Conservation (phyloP, 2,329 filamentous ascomycete genomes). For the Colletotrichum noveboracense region DNA sequence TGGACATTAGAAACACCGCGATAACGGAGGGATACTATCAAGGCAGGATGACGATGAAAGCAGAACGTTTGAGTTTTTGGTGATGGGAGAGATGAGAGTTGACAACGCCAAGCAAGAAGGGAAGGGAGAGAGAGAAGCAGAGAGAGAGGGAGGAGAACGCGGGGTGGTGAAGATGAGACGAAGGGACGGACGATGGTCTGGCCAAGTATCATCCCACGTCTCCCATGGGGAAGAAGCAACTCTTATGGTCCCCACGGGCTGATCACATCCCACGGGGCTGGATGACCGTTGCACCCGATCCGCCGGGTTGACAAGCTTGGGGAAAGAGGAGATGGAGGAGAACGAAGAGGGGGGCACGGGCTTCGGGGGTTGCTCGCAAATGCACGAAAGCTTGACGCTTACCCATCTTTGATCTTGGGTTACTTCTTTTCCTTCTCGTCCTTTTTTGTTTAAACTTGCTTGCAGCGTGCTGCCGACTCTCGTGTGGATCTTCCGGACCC, state of each 20-base stretch:
- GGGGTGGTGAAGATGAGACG: slow-evolving; percentile 1
- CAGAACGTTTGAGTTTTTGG: neutral
- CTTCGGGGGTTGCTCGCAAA: neutral
- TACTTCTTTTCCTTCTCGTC: neutral
- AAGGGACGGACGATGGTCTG: slow-evolving; percentile 6
- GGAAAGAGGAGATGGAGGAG: slow-evolving; percentile 14
- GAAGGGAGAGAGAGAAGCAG: neutral
- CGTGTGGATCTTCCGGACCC: neutral
- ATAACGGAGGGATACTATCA: neutral
- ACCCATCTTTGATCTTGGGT: slow-evolving; percentile 8
- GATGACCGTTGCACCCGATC: slow-evolving; percentile 8
- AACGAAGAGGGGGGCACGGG: neutral
- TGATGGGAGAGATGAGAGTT: neutral
- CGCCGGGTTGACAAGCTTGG: slow-evolving; percentile 4
- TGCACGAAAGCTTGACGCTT: slow-evolving; percentile 12
- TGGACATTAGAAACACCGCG: slow-evolving; percentile 30
- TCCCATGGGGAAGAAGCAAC: slow-evolving; percentile 20
- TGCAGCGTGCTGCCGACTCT: neutral
- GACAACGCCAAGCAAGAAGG: neutral
- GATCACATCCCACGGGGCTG: slow-evolving; percentile 13
- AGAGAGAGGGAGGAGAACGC: neutral
- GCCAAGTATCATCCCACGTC: slow-evolving; percentile 12
- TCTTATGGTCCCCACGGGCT: slow-evolving; percentile 24
- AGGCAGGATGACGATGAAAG: neutral
- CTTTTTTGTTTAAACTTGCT: neutral